Base-by-base conservation (phyloP, 2,329 filamentous ascomycete species). In the Byssoonygena ceratinophila region DNA sequence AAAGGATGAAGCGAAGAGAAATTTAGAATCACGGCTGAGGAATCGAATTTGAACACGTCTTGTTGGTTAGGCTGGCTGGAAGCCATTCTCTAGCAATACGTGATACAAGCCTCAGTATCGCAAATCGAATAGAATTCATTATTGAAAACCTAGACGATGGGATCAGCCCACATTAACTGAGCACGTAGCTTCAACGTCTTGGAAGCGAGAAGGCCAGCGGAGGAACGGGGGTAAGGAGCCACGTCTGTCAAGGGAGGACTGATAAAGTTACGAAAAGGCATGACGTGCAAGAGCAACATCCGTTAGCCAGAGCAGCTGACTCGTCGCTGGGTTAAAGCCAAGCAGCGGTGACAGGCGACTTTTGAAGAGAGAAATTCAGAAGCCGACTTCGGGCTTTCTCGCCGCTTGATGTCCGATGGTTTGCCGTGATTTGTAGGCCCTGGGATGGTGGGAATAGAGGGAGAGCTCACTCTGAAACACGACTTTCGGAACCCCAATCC, bases 31-130 rank as follows among this genome's bases (percentile, higher is more conserved):
- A 31, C 44, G 45, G 8, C 25, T 14, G 9, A 18, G 29, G 22
- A 18, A 44, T 29, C 8, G 45, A 12, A 29, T 14, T 44, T 49
- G 36, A 16, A 9, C 46, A 45, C 31, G n/a, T 44, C 27, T 18
- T 46, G 51, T 46, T 46, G 46, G 39, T n/a, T 44, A 18, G 14
- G 20, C 29, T 20, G 44, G 14, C 44, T 23, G 12, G n/a, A 52
- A 46, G 27, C 12, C 27, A 25, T 18, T 29, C 32, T 46, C 25
- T 31, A 27, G 16, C 34, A 23, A 25, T 27, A n/a, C 36, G 45
- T 36, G 45, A 53, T 53, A 53, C 51, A 34, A 44, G 39, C 29
- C 12, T 51, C 16, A 53, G 43, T 3, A 39, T 41, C 11, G 49
- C 12, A 36, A 36, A 31, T n/a, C 16, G 6, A 46, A 12, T 22